Evolutionary conservation across 164 flowering plant genomes (phyloP).

Genomic region (Amborella trichopoda): DNA sequence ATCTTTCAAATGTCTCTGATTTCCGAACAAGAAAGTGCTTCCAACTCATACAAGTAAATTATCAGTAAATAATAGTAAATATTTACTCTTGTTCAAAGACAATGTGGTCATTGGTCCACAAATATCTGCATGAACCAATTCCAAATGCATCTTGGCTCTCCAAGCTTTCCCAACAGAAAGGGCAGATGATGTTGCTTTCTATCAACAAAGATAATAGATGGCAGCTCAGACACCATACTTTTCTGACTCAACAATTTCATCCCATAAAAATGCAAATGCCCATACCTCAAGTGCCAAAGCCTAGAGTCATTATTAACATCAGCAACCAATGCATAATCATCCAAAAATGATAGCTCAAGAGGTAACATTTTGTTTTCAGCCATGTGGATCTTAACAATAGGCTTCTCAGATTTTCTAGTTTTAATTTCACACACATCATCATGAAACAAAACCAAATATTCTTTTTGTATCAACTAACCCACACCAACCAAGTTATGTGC

Average conservation of each 20-base stretch:
- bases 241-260: constrained; percentile 2
- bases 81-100: neutral
- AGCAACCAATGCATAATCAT: neutral
- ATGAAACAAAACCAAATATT: neutral
- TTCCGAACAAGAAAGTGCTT: too few relatives aligned
- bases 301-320: neutral
- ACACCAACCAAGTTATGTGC: neutral
- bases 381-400: neutral
- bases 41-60: too few relatives aligned
- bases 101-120: neutral
- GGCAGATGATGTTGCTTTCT: neutral
- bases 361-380: constrained; percentile 2
- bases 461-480: neutral
- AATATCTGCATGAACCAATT: neutral
- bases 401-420: neutral
- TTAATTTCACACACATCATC: neutral
- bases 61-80: neutral
- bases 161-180: neutral
- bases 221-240: neutral
- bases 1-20: too few relatives aligned
- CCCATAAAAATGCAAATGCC: neutral
- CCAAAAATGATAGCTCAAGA: neutral
- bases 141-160: neutral
- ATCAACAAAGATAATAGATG: neutral
- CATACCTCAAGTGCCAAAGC: constrained; percentile 1